Conservation (phyloP, 495 filamentous ascomycete species). For the Clohesyomyces aquaticus region DNA sequence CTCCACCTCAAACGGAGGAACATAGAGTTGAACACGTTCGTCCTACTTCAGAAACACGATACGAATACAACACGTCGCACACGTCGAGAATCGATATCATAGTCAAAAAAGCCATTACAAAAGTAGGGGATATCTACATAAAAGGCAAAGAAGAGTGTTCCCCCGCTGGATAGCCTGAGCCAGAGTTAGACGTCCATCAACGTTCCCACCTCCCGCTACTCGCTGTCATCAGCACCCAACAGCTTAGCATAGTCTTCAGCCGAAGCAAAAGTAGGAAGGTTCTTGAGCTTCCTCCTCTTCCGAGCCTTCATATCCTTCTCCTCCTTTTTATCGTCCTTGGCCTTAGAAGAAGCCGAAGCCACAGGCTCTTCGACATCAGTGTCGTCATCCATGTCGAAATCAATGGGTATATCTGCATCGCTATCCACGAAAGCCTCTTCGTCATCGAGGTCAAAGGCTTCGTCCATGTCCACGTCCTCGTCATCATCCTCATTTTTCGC, state of each 20-base stretch:
- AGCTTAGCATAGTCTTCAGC: constrained; percentile 91
- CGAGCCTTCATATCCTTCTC: constrained; percentile 49
- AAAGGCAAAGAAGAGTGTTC: not conserved
- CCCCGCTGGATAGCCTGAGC: not conserved
- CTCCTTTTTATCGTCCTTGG: constrained; percentile 35
- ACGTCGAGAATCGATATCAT: too few relatives aligned
- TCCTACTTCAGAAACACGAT: too few relatives aligned
- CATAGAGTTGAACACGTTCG: too few relatives aligned
- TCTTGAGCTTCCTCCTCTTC: constrained; percentile 82
- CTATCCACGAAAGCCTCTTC: constrained; percentile 47
- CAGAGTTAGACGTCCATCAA: not conserved
- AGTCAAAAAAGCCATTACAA: constrained; percentile 1
- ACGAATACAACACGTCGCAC: too few relatives aligned
- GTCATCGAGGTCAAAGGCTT: constrained; percentile 53
- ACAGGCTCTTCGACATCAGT: constrained; percentile 53
- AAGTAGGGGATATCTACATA: constrained; percentile 3
- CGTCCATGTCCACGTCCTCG: constrained; percentile 44
- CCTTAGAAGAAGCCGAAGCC: constrained; percentile 35
- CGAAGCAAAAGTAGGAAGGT: constrained; percentile 88
- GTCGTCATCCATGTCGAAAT: constrained; percentile 38
- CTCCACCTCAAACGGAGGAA: too few relatives aligned
- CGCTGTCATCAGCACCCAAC: constrained; percentile 73
- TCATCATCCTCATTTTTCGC: constrained; percentile 9
- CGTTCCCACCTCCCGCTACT: constrained; percentile 36
- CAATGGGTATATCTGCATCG: constrained; percentile 45